Evolutionary conservation across 2,329 filamentous ascomycete species (phyloP).

Genomic region (Metarhizium humberi): DNA sequence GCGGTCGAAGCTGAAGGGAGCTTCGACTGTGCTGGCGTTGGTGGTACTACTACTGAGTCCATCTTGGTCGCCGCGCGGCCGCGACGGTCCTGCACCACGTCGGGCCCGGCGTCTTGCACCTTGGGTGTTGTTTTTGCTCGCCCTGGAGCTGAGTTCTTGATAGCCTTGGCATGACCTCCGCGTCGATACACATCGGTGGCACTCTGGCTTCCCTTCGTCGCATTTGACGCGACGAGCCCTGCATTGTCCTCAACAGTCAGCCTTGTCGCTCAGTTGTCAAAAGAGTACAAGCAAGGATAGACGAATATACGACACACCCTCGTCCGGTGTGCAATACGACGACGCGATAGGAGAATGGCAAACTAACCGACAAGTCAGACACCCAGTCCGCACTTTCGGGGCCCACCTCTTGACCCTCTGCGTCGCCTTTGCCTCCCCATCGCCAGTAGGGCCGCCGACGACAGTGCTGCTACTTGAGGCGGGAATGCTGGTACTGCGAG

Average conservation of each 20-base stretch:
- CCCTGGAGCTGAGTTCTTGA: neutral
- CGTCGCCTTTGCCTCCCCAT: neutral
- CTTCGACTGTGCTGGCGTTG: neutral
- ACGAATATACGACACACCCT: neutral
- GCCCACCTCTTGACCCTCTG: slow-evolving; percentile 6
- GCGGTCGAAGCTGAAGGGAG: neutral
- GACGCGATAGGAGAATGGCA: neutral
- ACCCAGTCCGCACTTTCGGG: slow-evolving; percentile 4
- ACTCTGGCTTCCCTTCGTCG: slow-evolving; percentile 3
- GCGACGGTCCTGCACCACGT: neutral
- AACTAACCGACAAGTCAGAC: slow-evolving; percentile 5
- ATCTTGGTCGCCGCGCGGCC: neutral
- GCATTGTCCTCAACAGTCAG: neutral
- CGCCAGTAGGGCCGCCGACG: neutral
- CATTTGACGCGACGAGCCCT: slow-evolving; percentile 3
- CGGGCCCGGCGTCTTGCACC: neutral
- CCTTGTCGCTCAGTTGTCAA: neutral
- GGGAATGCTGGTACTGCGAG: neutral
- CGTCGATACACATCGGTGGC: slow-evolving; percentile 1
- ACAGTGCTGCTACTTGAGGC: neutral
- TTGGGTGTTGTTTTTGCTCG: neutral
- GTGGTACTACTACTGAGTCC: neutral
- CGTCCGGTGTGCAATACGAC: neutral
- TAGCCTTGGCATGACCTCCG: slow-evolving; percentile 2
- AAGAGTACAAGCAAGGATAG: neutral